Base-by-base conservation (phyloP, 441 rosid genomes). In the Gossypium aridum region DNA sequence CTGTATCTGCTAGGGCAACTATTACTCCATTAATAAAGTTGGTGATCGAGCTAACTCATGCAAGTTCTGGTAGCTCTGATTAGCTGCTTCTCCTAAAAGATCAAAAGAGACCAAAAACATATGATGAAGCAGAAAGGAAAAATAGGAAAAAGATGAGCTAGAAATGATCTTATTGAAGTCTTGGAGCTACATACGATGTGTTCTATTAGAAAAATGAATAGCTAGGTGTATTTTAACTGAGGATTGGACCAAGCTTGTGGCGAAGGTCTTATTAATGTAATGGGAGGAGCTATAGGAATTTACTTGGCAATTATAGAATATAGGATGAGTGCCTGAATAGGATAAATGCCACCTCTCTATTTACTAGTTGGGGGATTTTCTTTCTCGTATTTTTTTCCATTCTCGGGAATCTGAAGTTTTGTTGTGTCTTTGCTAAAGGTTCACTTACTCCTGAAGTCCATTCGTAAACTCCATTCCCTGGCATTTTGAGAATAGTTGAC, bases 401-500 rank as follows among this genome's bases (percentile, higher is more conserved):
- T 57, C 14, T 57, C n/a, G 37, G 39, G 64, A 16, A 4, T 19
- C 19, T 20, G 34, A 71, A 55, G 20, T 71, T 22, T 71, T 34
- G 10, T 34, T 5, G 3, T 34, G 64, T 31, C 73, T 54, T 10
- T 70, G 62, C 62, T 54, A 70, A 28, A 26, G 73, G 39, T 56
- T 55, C 51, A 17, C 64, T 56, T 34, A 12, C 51, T 17, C 20
- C 54, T 56, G 59, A 34, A 37, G 39, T 34, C 64, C 54, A 19
- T 57, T 10, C 39, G 14, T 71, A 9, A 47, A n/a, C 59, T 23
- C 26, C 57, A 13, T 22, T 49, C 20, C 20, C 39, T 22, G 57
- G 71, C 39, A 67, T 47, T 67, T 67, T 22, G 71, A 22, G 57
- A 67, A 12, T 17, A 37, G 53, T 34, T 71, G 55, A 71, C 37